Evolutionary conservation across 192 early-diverging fungal species (phyloP), one percentile per base, ranked within the genome.

Genomic region (Coemansia sp.): DNA sequence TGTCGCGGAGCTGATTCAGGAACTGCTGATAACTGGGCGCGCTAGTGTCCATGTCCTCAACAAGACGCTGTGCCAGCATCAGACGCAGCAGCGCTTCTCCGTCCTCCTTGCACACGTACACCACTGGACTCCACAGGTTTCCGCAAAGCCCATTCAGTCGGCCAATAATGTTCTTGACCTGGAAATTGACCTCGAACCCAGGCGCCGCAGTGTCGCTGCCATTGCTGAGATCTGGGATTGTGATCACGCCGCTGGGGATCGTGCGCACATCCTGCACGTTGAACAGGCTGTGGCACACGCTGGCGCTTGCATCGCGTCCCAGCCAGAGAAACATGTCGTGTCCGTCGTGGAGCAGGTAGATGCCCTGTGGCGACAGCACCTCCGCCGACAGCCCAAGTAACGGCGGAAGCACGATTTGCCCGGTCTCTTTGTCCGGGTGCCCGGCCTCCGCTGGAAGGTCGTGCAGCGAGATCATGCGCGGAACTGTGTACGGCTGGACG

Each of bases 51-150:
- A 94, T 89, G 75, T 98, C 96, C 72, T 97, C 95, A n/a, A 97
- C 86, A 70, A 98, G 76, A 67, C 94, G 92, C 58, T 90, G 88
- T 68, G 93, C 67, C 84, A 97, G 93, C 92, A 87, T 86, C 82
- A 92, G 84, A 7, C 96, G 87, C 65, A 96, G 62, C 6, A 80
- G 84, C 21, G 90, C 88, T 65, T 97, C 94, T 15, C 92, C 93
- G 69, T 98, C 95, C 73, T 98, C 95, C 82, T 94, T 94, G 57
- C 95, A 88, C 47, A 98, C 76, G 72, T 92, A 93, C 19, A 94
- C 68, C 19, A 89, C 85, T 4, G 95, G 93, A 60, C 85, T 89
- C 66, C 87, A 85, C 76, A 92, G 68, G 38, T 87, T 80, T 63
- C 91, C 78, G 45, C 93, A 87, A 68, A 86, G 77, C 54, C 89